These are phyloP conservation scores for Plasmopara halstedii DNA, from an alignment of 352 stramenopile genomes.

Conservation along the genomic window DNA sequence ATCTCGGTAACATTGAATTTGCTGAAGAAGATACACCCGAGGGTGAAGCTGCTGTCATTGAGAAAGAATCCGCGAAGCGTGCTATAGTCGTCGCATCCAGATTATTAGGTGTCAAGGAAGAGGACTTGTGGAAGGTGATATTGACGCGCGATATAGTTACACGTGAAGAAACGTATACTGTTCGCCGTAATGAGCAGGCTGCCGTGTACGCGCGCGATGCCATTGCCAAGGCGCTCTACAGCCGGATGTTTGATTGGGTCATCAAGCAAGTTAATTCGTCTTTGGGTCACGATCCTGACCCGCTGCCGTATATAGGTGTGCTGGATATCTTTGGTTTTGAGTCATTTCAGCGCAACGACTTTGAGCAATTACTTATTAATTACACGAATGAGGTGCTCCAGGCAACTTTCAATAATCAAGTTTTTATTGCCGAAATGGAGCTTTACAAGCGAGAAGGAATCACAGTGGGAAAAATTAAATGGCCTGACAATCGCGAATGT, in stretches of 20 bases:
- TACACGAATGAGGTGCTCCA: constrained; percentile 87
- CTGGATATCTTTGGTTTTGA: constrained; percentile 91
- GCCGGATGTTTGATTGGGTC: constrained; percentile 89
- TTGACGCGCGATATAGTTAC: constrained; percentile 83
- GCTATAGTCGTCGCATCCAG: constrained; percentile 43
- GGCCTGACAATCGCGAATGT: constrained; percentile 88
- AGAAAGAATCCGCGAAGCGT: constrained; percentile 57
- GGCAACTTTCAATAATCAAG: constrained; percentile 85
- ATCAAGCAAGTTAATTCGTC: constrained; percentile 88
- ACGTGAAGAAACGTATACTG: constrained; percentile 74
- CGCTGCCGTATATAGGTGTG: constrained; percentile 85
- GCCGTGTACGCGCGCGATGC: constrained; percentile 86
- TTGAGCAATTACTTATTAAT: constrained; percentile 88
- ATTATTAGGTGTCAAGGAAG: constrained; percentile 61
- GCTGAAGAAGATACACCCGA: constrained; percentile 83
- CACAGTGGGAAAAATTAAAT: constrained; percentile 84
- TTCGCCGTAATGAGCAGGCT: constrained; percentile 73
- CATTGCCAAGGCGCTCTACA: constrained; percentile 92
- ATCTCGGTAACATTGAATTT: constrained; percentile 96
- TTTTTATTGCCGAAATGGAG: constrained; percentile 88
- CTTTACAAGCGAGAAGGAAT: constrained; percentile 88
- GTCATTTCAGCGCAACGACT: constrained; percentile 87
- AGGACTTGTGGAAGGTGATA: constrained; percentile 70
- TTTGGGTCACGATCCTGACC: constrained; percentile 67
- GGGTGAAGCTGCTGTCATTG: constrained; percentile 65